Conservation (phyloP, 1,139 yeast species). For the Geotrichum fermentans region DNA sequence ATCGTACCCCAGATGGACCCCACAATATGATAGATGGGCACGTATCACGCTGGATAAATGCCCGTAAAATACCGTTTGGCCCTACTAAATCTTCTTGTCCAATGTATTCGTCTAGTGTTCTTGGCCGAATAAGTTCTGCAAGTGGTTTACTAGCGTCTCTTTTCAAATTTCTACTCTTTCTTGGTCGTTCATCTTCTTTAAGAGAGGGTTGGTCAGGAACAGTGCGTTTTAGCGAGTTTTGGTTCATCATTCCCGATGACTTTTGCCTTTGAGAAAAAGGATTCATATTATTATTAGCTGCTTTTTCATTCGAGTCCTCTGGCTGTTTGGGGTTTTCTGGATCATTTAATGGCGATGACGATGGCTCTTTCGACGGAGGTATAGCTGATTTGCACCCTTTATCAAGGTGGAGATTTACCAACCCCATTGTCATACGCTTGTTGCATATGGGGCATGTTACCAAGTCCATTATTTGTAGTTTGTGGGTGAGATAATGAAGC, state of each 20-base stretch:
- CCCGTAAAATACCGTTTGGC: slow-evolving; percentile 61
- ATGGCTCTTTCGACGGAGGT: background rate
- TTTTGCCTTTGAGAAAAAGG: no score
- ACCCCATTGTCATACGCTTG: slow-evolving; percentile 31
- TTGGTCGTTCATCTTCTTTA: no score
- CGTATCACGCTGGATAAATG: slow-evolving; percentile 54
- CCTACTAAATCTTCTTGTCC: slow-evolving; percentile 88
- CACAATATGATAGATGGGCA: slow-evolving; percentile 82
- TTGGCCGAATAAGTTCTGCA: slow-evolving; percentile 83
- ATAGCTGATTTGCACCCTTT: slow-evolving; percentile 31
- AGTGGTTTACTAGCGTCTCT: slow-evolving; percentile 47
- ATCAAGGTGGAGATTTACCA: slow-evolving; percentile 39
- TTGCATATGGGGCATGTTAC: slow-evolving; percentile 38
- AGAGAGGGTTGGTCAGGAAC: no score
- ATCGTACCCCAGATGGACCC: slow-evolving; percentile 83
- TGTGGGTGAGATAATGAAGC: no score
- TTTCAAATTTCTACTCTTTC: slow-evolving; percentile 10
- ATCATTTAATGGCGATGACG: background rate
- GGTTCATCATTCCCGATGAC: no score
- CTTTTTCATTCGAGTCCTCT: no score
- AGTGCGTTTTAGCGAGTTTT: no score
- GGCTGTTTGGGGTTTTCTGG: background rate
- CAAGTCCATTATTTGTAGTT: slow-evolving; percentile 15
- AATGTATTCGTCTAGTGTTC: slow-evolving; percentile 63
- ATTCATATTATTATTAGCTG: no score